Evolutionary conservation across 805 yeast genomes (phyloP), one percentile per base, ranked within the genome.

Genomic region (Wickerhamiella sergipiensis): DNA sequence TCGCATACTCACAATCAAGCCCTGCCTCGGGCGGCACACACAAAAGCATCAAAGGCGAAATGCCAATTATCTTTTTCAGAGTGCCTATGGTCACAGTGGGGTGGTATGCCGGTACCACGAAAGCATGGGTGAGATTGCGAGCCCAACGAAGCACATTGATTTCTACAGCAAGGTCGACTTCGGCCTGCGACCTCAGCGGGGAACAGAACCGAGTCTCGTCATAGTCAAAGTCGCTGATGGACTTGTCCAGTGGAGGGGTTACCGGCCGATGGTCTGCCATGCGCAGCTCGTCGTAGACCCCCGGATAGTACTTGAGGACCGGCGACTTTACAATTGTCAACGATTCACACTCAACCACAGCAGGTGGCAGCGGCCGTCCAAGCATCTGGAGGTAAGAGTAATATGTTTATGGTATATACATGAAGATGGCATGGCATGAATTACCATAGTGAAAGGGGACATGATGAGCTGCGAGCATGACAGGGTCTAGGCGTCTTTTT

Each of bases 91-190:
- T 5, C 24, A 40, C n/a, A 3, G 7, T 12, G 13, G 43, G 24
- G 10, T 18, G 24, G 24, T 12, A 6, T 3, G 10, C 24, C 2
- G 15, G 24, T 2, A 40, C 24, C 5, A 18, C 24, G 12, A 12
- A 4, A 7, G 7, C 18, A 6, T 40, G 4, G 24, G n/a, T 40
- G n/a, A 40, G 43, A 18, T 43, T 24, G 19, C 29, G n/a, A 4
- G 33, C 24, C 39, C 42, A 43, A 19, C 45, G 26, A 22, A 43
- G 31, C 40, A 31, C 47, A 45, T 39, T 46, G 12, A 46, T 31
- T 6, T 38, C 24, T 5, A 52, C 49, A 22, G 47, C 55, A 3
- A 31, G 18, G 19, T 42, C 38, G 18, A 49, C 33, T 6, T 36
- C 46, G 3, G 2, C 23, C 21, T 26, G n/a, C 6, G 23, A 8